These are phyloP conservation scores for Salix purpurea DNA, from an alignment of 345 rosid genomes.

Conservation along the genomic window DNA sequence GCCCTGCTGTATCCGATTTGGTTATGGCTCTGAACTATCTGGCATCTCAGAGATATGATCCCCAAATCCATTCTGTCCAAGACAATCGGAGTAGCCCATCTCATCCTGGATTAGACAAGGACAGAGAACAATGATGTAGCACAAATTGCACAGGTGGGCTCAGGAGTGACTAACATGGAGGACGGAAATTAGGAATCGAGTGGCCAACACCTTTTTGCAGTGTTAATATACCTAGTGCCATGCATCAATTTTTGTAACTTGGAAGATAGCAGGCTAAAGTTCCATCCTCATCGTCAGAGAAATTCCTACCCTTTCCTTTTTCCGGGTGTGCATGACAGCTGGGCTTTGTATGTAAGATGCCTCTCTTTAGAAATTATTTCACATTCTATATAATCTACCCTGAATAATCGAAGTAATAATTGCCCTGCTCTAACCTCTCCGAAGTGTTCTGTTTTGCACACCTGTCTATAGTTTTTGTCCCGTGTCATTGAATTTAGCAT, in stretches of 20 bases:
- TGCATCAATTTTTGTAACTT: conserved; percentile 35
- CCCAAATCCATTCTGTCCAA: not conserved
- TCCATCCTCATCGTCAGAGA: conserved; percentile 8
- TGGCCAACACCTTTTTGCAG: conserved; percentile 1
- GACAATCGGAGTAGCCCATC: not conserved
- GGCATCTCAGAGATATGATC: conserved; percentile 29
- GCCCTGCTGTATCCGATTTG: conserved; percentile 36
- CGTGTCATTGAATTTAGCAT: not conserved
- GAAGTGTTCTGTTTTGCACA: not conserved
- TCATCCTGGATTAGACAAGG: not conserved
- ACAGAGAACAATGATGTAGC: conserved; percentile 14
- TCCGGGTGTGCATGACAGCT: conserved; percentile 41
- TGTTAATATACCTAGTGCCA: conserved; percentile 18
- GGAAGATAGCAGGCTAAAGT: conserved; percentile 26
- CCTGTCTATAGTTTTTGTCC: not conserved
- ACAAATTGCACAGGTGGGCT: not conserved
- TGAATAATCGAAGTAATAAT: not conserved
- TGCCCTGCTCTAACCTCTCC: not conserved
- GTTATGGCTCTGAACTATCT: conserved; percentile 42
- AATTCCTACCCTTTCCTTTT: conserved; percentile 1
- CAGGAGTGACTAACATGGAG: not conserved
- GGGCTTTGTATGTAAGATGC: conserved; percentile 29
- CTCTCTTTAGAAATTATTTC: conserved; percentile 25
- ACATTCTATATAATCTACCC: conserved; percentile 14
- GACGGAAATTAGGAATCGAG: not conserved